phyloP scores from a whole-genome alignment of 495 filamentous ascomycete genomes.

The Talaromyces wortmannii region DNA sequence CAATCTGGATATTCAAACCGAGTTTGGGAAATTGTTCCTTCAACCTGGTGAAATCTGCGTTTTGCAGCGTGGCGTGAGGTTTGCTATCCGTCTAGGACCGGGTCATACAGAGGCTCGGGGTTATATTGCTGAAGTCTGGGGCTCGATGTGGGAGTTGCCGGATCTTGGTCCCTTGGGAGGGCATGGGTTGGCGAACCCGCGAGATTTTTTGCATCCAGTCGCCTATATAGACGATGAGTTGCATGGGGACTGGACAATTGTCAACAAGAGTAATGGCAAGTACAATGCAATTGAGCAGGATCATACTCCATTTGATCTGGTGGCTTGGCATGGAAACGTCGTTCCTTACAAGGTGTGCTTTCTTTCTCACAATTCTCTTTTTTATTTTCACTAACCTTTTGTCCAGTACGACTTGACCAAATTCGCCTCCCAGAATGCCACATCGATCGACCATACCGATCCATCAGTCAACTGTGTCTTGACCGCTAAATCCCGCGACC shows the following conservation, averaged over 20 bases:
- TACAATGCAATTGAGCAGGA: slow-evolving; percentile 31
- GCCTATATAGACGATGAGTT: slow-evolving; percentile 31
- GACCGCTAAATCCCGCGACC: slow-evolving; percentile 31
- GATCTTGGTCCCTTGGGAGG: slow-evolving; percentile 33
- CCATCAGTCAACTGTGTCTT: slow-evolving; percentile 31
- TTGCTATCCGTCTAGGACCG: slow-evolving; percentile 19
- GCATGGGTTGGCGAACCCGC: slow-evolving; percentile 29
- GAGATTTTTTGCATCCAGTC: slow-evolving; percentile 35
- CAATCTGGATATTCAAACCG: slow-evolving; percentile 33
- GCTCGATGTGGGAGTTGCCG: slow-evolving; percentile 30
- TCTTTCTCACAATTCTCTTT: neutral
- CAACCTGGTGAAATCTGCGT: slow-evolving; percentile 37
- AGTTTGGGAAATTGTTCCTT: slow-evolving; percentile 32
- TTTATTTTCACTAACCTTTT: neutral
- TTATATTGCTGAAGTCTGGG: slow-evolving; percentile 35
- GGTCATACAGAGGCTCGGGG: slow-evolving; percentile 23
- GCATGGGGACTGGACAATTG: slow-evolving; percentile 26
- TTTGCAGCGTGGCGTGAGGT: slow-evolving; percentile 29
- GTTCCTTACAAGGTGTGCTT: slow-evolving; percentile 29
- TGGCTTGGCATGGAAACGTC: slow-evolving; percentile 39
- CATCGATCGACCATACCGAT: slow-evolving; percentile 35
- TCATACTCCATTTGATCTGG: slow-evolving; percentile 32
- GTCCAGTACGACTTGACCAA: slow-evolving; percentile 32
- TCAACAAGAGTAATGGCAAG: slow-evolving; percentile 29
- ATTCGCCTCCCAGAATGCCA: slow-evolving; percentile 32